Percentiles rank a stretch among this genome's conserved stretches.
Evolutionary conservation across 192 early-diverging fungal genomes (phyloP).

Genomic region (Coemansia sp.): DNA sequence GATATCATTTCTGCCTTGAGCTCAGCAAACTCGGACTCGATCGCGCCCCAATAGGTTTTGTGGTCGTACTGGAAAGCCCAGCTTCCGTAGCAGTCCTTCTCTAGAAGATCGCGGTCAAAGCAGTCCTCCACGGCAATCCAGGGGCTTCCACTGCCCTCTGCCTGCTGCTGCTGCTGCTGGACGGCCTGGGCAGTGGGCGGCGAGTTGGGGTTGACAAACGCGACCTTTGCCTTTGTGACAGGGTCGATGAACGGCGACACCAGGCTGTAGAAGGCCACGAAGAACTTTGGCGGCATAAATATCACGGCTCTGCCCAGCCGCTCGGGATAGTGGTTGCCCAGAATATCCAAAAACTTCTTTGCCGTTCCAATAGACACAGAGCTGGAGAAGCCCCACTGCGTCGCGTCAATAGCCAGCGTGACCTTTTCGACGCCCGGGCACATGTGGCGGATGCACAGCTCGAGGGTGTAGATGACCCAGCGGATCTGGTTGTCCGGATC

Average conservation of each 20-base stretch:
- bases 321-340: slow-evolving; percentile 91
- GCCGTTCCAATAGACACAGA: slow-evolving; percentile 68
- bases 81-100: slow-evolving; percentile 71
- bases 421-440: slow-evolving; percentile 70
- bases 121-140: slow-evolving; percentile 45
- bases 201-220: slow-evolving; percentile 71
- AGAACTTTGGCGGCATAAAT: slow-evolving; percentile 81
- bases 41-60: slow-evolving; percentile 63
- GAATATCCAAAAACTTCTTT: slow-evolving; percentile 74
- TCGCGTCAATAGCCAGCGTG: slow-evolving; percentile 79
- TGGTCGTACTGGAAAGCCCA: slow-evolving; percentile 67
- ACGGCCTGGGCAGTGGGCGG: slow-evolving; percentile 13
- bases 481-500: slow-evolving; percentile 69
- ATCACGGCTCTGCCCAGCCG: slow-evolving; percentile 67
- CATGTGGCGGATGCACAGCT: slow-evolving; percentile 70
- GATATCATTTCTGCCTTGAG: slow-evolving; percentile 23
- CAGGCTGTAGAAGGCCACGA: slow-evolving; percentile 76
- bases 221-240: slow-evolving; percentile 81
- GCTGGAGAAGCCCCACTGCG: slow-evolving; percentile 62
- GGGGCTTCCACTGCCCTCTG: slow-evolving; percentile 22
- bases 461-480: slow-evolving; percentile 79
- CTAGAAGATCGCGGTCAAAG: slow-evolving; percentile 51
- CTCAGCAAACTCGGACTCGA: slow-evolving; percentile 47
- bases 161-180: slow-evolving; percentile 10
- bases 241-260: slow-evolving; percentile 91